Base-by-base conservation (phyloP, 352 stramenopile genomes). In the Paralagenidium karlingii region DNA sequence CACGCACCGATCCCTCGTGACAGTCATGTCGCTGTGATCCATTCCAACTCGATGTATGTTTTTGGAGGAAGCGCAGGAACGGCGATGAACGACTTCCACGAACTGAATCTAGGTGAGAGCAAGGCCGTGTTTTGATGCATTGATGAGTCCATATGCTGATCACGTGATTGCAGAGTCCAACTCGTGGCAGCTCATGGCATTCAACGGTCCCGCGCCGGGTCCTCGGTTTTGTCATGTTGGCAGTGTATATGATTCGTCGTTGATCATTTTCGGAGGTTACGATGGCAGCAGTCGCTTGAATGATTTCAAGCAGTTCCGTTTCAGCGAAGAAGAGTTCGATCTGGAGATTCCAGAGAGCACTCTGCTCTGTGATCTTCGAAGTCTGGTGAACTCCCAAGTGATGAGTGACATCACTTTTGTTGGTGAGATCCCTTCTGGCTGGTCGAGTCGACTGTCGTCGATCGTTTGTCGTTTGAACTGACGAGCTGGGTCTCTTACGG, bases 81-180 rank as follows among this genome's bases (percentile, higher is more conserved):
- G 31, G 92, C 94, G 13, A 96, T 99, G 79, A 98, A 98, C 58
- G 95, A 99, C 60, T 96, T 99, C 40, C 86, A 97, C 51, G 94
- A 98, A 45, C 68, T 99, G 3, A 84, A 74, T 30, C 49, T 92
- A 26, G 66, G 75, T 84, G 49, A 32, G 53, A 40, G 12, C 24
- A 11, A 15, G 24, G 18, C 6, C 24, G 10, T n/a, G 20, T 25
- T 5, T 16, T 16, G 33, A 11, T 19, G 20, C 11, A 0, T 27
- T 5, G 5, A 36, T 2, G 2, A 28, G 9, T 25, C 13, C 29
- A 15, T 48, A n/a, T 10, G 27, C 41, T 13, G 16, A 12, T 5
- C 24, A 12, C n/a, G n/a, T n/a, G n/a, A n/a, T 36, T 12, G 25
- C 44, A 71, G 74, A 91, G 28, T 61, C 56, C 16, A 80, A 68